These are phyloP conservation scores for Rubia yunnanensis DNA, from an alignment of 257 asterid genomes.

Conservation along the genomic window DNA sequence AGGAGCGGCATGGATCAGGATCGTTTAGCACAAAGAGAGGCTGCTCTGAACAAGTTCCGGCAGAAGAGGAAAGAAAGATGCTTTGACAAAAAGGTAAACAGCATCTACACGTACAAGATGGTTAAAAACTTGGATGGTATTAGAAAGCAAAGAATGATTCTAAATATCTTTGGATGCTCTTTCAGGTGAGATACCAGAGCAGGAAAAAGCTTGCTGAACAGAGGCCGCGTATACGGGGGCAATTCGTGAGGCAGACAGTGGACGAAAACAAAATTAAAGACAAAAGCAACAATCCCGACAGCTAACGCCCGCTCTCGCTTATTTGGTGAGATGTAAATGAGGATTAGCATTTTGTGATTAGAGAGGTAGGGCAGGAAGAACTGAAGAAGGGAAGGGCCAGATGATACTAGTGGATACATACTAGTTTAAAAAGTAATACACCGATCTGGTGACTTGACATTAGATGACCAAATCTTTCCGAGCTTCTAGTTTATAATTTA, in stretches of 20 bases:
- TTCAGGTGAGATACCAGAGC: constrained; percentile 43
- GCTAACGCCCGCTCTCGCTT: constrained; percentile 18
- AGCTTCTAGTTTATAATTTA: not conserved
- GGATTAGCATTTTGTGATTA: constrained; percentile 7
- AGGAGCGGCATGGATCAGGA: constrained; percentile 27
- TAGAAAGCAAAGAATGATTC: not conserved
- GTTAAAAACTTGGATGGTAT: not conserved
- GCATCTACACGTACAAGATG: not conserved
- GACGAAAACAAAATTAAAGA: constrained; percentile 16
- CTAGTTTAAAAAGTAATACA: not conserved
- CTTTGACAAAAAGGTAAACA: constrained; percentile 41
- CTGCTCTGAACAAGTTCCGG: constrained; percentile 39
- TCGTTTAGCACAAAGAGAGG: constrained; percentile 31
- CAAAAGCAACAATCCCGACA: constrained; percentile 17
- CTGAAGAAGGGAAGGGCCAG: constrained; percentile 8
- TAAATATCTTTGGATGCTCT: not conserved
- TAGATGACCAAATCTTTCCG: not conserved
- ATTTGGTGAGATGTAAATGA: constrained; percentile 12
- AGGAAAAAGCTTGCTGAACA: constrained; percentile 42
- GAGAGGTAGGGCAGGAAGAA: constrained; percentile 15
- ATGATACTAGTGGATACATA: constrained; percentile 6
- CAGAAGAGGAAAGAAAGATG: constrained; percentile 46
- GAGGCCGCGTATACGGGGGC: constrained; percentile 48
- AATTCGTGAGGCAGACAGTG: constrained; percentile 32
- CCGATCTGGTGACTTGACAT: not conserved